A percentile compares a stretch with the other conserved stretches of the same genome.
phyloP scores from a whole-genome alignment of 139 green algal genomes.

The Nannochloris sp. region DNA sequence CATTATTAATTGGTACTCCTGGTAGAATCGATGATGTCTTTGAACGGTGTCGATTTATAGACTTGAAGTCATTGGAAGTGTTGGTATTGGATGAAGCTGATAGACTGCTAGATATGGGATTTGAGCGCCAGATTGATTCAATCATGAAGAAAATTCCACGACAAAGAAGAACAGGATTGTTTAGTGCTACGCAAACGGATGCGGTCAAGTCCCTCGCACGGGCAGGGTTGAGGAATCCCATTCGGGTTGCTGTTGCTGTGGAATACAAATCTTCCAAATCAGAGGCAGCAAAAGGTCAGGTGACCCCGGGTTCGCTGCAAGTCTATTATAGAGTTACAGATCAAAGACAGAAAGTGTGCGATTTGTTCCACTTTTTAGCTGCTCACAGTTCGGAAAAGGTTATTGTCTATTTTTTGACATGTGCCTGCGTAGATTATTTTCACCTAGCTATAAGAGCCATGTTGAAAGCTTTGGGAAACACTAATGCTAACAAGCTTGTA shows the following conservation, averaged over 20 bases:
- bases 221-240: slow-evolving; percentile 86
- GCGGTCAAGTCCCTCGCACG: slow-evolving; percentile 74
- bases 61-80: slow-evolving; percentile 57
- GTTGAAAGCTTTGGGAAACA: background rate
- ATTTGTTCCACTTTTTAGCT: slow-evolving; percentile 52
- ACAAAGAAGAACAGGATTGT: slow-evolving; percentile 83
- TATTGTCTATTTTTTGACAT: slow-evolving; percentile 95
- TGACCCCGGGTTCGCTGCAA: slow-evolving; percentile 57
- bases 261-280: slow-evolving; percentile 1
- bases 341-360: slow-evolving; percentile 57
- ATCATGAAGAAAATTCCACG: slow-evolving; percentile 77
- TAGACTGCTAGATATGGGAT: slow-evolving; percentile 90
- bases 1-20: slow-evolving; percentile 89
- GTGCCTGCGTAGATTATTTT: slow-evolving; percentile 78
- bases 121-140: slow-evolving; percentile 50
- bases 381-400: slow-evolving; percentile 56
- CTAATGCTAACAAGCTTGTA: background rate
- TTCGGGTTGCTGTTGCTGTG: slow-evolving; percentile 41
- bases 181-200: slow-evolving; percentile 93
- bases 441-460: slow-evolving; percentile 14
- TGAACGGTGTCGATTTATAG: slow-evolving; percentile 49
- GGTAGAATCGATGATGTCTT: slow-evolving; percentile 86
- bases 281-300: slow-evolving; percentile 21
- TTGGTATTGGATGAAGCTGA: slow-evolving; percentile 96
- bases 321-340: slow-evolving; percentile 47